These are phyloP conservation scores for Chrysanthemum seticuspe DNA, from an alignment of 129 eudicot species.

Conservation along the genomic window DNA sequence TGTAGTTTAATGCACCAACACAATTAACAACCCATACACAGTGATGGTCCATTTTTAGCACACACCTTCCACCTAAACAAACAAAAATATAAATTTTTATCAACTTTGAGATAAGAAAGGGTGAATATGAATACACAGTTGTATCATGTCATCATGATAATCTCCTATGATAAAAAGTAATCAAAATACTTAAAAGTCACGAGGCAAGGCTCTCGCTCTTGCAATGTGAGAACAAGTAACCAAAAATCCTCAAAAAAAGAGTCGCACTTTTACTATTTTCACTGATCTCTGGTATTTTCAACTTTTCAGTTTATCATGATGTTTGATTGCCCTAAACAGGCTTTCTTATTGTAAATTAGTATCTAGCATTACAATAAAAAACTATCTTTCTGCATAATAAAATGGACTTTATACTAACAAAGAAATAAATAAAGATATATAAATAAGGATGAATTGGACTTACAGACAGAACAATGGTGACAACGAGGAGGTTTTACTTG, in stretches of 20 bases:
- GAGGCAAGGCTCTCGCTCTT: background rate
- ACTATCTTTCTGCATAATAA: slow-evolving; percentile 5
- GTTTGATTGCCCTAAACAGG: background rate
- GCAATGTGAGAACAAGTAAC: too few species aligned
- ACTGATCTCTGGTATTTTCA: background rate
- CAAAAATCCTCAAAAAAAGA: background rate
- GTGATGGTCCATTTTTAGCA: slow-evolving; percentile 97
- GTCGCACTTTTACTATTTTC: background rate
- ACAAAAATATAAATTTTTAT: background rate
- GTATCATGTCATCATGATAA: slow-evolving; percentile 11
- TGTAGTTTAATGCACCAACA: slow-evolving; percentile 96
- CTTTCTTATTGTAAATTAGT: slow-evolving; percentile 4
- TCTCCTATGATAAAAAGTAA: background rate
- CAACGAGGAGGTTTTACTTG: slow-evolving; percentile 94
- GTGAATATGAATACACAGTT: background rate
- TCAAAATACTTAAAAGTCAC: background rate
- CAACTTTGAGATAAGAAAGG: background rate
- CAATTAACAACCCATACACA: slow-evolving; percentile 99
- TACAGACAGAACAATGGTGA: slow-evolving; percentile 97
- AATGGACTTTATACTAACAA: slow-evolving; percentile 6
- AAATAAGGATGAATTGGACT: slow-evolving; percentile 32
- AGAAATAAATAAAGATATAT: background rate
- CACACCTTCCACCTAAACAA: slow-evolving; percentile 91
- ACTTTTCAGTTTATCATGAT: background rate
- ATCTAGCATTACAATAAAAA: background rate